Base-by-base conservation (phyloP, 2,329 filamentous ascomycete species). In the Fusarium dlaminii region DNA sequence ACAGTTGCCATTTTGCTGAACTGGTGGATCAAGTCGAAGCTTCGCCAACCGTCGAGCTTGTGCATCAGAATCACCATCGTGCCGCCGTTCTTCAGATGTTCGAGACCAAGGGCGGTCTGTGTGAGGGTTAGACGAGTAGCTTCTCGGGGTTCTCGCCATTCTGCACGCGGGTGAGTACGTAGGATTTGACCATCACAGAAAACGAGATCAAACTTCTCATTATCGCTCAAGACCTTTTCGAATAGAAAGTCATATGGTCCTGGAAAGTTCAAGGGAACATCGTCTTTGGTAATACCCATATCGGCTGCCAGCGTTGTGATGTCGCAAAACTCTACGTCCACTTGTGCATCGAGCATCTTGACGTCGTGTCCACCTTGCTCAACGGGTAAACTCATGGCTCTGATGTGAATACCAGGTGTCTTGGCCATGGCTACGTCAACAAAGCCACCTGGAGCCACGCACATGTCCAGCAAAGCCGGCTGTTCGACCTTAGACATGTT, bases 381-480 rank as follows among this genome's bases (percentile, higher is more conserved):
- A 0, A 60, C 15, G 0, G 86, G 84, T 4, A 89, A 78, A 36
- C 76, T 88, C 63, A 89, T 82, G 1, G 73, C 79, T 22, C 82
- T 75, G 24, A 78, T 78, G 0, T 34, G 60, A 7, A 85, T 80
- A 1, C 54, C 39, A 1, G 79, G 83, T 55, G 85, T 86, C 17
- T 73, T 66, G 8, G 76, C 40, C 32, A 88, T 69, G 0, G 82
- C 82, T 14, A 77, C 79, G 0, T 73, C 68, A 6, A 86, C 78
- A 70, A 88, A 90, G 3, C 86, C 88, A 9, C 88, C 88, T 0
- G 88, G 88, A 0, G 88, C 88, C 81, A 87, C 85, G 77, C 88
- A 89, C 68, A 89, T 81, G 70, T 90, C 88, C 3, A 91, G 83
- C 27, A 90, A 81, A 14, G 49, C 52, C 8, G 56, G 60, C 4